Evolutionary conservation across 2,329 filamentous ascomycete species (phyloP).

Genomic region (Botryotinia narcissicola): DNA sequence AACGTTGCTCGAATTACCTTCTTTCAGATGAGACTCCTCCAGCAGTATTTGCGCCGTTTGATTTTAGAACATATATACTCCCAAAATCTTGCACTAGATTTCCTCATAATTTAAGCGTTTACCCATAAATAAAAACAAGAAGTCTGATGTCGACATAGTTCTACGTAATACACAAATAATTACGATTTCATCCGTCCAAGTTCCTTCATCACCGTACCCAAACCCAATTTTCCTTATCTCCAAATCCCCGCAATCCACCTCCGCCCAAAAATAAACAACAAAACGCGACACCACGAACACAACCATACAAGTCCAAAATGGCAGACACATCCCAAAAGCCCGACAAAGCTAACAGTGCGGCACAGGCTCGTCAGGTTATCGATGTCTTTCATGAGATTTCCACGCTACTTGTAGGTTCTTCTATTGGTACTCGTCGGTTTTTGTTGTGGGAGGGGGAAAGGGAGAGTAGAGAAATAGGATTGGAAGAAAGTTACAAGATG

Average conservation of each 20-base stretch:
- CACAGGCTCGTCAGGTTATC: slow-evolving; percentile 80
- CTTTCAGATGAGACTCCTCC: background rate
- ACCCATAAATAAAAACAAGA: background rate
- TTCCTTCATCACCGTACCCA: no score
- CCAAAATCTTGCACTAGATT: background rate
- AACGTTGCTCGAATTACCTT: background rate
- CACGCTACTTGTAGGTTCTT: slow-evolving; percentile 71
- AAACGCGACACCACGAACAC: background rate
- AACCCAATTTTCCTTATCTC: background rate
- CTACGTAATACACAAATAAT: background rate
- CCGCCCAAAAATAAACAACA: slow-evolving; percentile 1
- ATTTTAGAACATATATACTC: background rate
- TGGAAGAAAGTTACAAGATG: no score
- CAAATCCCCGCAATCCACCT: slow-evolving; percentile 11
- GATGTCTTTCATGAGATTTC: slow-evolving; percentile 83
- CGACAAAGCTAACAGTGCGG: slow-evolving; percentile 50
- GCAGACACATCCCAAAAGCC: slow-evolving; percentile 38
- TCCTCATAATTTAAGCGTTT: background rate
- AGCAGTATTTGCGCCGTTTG: background rate
- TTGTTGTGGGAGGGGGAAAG: background rate
- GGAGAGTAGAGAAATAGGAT: background rate
- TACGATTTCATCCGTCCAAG: no score
- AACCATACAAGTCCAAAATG: slow-evolving; percentile 35
- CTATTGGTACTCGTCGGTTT: slow-evolving; percentile 8
- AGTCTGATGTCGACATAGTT: background rate